Percentiles rank a stretch among this genome's conserved stretches.
Evolutionary conservation across 176 grass and related monocot species (phyloP).

Genomic region (Metroxylon sagu): DNA sequence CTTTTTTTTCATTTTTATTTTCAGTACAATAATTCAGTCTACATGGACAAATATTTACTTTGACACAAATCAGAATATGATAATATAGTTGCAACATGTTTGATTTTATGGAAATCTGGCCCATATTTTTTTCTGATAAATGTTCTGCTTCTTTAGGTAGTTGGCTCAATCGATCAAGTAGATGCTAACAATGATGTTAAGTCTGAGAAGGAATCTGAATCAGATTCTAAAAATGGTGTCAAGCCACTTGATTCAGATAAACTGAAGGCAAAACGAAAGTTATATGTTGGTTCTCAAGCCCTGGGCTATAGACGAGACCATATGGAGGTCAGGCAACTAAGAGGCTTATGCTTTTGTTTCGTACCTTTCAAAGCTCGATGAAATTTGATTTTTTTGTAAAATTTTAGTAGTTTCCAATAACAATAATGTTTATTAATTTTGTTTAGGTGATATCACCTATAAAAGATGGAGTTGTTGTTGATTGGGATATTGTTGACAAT

Average conservation of each 20-base stretch:
- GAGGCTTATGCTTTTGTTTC: neutral
- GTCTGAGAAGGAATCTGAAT: conserved; percentile 60
- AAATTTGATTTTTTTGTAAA: no score
- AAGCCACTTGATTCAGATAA: conserved; percentile 72
- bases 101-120: neutral
- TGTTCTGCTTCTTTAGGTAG: conserved; percentile 50
- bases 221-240: conserved; percentile 67
- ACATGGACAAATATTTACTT: neutral
- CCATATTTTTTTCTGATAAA: conserved; percentile 3
- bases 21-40: no score
- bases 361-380: no score
- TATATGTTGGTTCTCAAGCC: conserved; percentile 85
- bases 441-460: conserved; percentile 78
- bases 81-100: no score
- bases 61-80: no score
- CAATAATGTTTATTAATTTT: no score
- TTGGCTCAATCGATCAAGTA: conserved; percentile 76
- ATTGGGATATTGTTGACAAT: conserved; percentile 95
- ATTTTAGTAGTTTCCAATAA: no score
- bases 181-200: conserved; percentile 49
- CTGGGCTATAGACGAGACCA: conserved; percentile 86
- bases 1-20: no score
- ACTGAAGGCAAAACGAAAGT: conserved; percentile 59
- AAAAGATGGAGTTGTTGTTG: conserved; percentile 84
- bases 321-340: conserved; percentile 69